Base-by-base conservation (phyloP, 768 basidiomycete genomes). In the Hericium erinaceus region DNA sequence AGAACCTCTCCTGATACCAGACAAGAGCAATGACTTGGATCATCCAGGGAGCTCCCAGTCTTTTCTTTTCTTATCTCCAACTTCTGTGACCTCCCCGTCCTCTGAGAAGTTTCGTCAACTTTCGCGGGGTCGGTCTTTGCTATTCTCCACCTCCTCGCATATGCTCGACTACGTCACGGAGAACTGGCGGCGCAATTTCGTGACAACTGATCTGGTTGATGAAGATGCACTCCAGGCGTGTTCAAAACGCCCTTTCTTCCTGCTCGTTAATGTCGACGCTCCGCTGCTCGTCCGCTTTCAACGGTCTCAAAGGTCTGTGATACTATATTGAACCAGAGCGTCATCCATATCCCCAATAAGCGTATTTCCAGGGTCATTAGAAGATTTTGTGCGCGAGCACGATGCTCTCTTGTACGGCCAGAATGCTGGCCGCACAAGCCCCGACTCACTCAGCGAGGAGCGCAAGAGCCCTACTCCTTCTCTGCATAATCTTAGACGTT, bases 181-280 rank as follows among this genome's bases (percentile, higher is more conserved):
- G 60, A 79, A 89, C 61, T 99, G 95, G 95, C 78, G 77, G 48
- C 69, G 74, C 7, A 75, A 90, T 65, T 92, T 86, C 64, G 92
- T 98, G 33, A 95, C 94, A 0, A 70, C 75, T n/a, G 87, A 91
- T 66, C 69, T 95, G 20, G 67, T 68, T 44, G 82, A 80, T 1
- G 72, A 73, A 28, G 71, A 76, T 3, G 70, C 82, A 15, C 74
- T 98, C 39, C 79, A 80, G 58, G 71, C 77, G 52, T 98, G 97
- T 66, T 68, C 81, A 39, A 93, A 85, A 65, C 76, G 97, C 16
- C 97, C 97, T 0, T 98, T 93, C 69, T 93, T 97, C 69, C 74
- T 98, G 68, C 78, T 98, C 22, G 72, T 97, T 48, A 80, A 74
- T 50, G 78, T 93, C 33, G 93, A 98, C 60, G 95, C 92, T 0